Percentiles rank a stretch among this genome's conserved stretches.
Evolutionary conservation across 331 rosid genomes (phyloP).

Genomic region (Cydonia oblonga): DNA sequence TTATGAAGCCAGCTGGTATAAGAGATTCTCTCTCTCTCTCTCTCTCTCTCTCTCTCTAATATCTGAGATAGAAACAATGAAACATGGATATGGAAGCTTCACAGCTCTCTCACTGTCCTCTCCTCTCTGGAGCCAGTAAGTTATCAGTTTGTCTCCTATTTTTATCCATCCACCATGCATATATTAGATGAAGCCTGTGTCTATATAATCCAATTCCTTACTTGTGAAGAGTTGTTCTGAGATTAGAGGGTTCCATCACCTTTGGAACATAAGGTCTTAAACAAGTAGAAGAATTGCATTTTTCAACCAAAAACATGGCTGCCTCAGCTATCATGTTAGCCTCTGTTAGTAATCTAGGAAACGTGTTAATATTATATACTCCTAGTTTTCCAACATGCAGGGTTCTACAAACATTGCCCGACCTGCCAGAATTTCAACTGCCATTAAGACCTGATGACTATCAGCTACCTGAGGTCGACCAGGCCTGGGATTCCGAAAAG

Average conservation of each 20-base stretch:
- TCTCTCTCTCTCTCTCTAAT: not conserved
- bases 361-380: no score
- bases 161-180: not conserved
- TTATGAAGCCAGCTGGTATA: not conserved
- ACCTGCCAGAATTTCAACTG: slow-evolving; percentile 77
- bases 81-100: not conserved
- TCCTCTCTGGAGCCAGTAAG: slow-evolving; percentile 45
- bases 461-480: slow-evolving; percentile 55
- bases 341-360: no score
- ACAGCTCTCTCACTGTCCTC: slow-evolving; percentile 6
- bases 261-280: no score
- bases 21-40: slow-evolving; percentile 7
- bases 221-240: no score
- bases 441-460: slow-evolving; percentile 78
- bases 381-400: no score
- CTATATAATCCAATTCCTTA: no score
- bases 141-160: slow-evolving; percentile 2
- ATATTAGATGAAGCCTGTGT: no score
- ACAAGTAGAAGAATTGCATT: no score
- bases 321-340: no score
- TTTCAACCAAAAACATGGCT: no score
- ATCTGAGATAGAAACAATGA: not conserved
- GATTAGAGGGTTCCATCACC: no score
- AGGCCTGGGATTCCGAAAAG: slow-evolving; percentile 55
- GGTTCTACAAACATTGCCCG: slow-evolving; percentile 68